These are phyloP conservation scores for Arachis stenosperma DNA, from an alignment of 306 rosid genomes.

Conservation along the genomic window DNA sequence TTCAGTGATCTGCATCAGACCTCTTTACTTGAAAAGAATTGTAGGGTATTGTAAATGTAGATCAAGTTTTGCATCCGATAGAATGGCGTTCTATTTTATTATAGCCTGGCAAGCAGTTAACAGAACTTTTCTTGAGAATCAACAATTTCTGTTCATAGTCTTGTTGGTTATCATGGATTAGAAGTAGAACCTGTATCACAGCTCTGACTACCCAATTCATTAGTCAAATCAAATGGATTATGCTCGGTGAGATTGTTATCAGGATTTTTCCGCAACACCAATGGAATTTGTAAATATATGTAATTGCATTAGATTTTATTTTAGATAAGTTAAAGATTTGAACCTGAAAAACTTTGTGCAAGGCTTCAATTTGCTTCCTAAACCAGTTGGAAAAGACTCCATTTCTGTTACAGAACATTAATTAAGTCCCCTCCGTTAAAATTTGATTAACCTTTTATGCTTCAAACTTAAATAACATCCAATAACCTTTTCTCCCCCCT, in stretches of 20 bases:
- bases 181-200: constrained; percentile 81
- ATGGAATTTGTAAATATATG: constrained; percentile 43
- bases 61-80: constrained; percentile 52
- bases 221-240: constrained; percentile 65
- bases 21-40: constrained; percentile 46
- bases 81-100: constrained; percentile 54
- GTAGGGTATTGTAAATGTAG: constrained; percentile 40
- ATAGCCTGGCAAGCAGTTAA: constrained; percentile 53
- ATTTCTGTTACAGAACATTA: constrained; percentile 93
- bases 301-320: constrained; percentile 62
- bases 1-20: constrained; percentile 42
- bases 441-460: constrained; percentile 50
- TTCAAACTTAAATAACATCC: constrained; percentile 50
- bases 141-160: constrained; percentile 67
- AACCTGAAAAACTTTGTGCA: constrained; percentile 99
- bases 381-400: constrained; percentile 84
- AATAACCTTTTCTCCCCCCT: constrained; percentile 36
- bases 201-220: constrained; percentile 70
- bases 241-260: constrained; percentile 39
- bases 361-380: constrained; percentile 99
- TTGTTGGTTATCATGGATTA: constrained; percentile 78
- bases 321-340: constrained; percentile 89
- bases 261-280: constrained; percentile 39
- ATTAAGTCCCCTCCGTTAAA: constrained; percentile 78
- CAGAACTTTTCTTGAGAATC: constrained; percentile 58